These are phyloP conservation scores for Geranium rotundifolium DNA, from an alignment of 345 rosid genomes.

Conservation along the genomic window DNA sequence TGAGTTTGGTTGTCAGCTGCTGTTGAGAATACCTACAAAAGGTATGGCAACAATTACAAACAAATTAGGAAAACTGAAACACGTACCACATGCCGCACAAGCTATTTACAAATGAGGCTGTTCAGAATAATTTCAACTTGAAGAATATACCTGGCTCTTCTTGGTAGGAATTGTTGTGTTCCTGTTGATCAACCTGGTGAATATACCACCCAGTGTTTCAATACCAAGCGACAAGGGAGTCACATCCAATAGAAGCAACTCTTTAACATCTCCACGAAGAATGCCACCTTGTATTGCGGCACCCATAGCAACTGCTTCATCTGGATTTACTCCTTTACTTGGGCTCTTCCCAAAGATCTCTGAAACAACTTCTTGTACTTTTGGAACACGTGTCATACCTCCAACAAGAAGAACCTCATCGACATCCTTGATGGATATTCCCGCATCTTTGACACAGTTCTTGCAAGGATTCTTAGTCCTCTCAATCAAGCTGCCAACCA, in stretches of 20 bases:
- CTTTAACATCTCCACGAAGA: slow-evolving; percentile 90
- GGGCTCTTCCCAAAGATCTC: slow-evolving; percentile 79
- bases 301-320: slow-evolving; percentile 85
- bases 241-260: slow-evolving; percentile 72
- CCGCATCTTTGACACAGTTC: slow-evolving; percentile 78
- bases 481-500: slow-evolving; percentile 65
- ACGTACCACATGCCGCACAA: background rate
- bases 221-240: slow-evolving; percentile 85
- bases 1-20: slow-evolving; percentile 87
- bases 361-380: slow-evolving; percentile 63
- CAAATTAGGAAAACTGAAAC: background rate
- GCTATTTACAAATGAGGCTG: background rate
- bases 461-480: slow-evolving; percentile 63
- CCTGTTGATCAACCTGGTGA: slow-evolving; percentile 57
- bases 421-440: slow-evolving; percentile 51
- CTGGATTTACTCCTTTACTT: slow-evolving; percentile 84
- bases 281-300: slow-evolving; percentile 92
- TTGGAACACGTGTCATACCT: slow-evolving; percentile 97
- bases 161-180: slow-evolving; percentile 88
- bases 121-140: background rate
- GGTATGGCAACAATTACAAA: background rate
- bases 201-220: slow-evolving; percentile 81
- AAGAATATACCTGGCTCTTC: slow-evolving; percentile 52
- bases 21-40: slow-evolving; percentile 63
- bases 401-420: slow-evolving; percentile 86